phyloP scores from a whole-genome alignment of 106 monocot genomes.

The Dendrobium officinale region DNA sequence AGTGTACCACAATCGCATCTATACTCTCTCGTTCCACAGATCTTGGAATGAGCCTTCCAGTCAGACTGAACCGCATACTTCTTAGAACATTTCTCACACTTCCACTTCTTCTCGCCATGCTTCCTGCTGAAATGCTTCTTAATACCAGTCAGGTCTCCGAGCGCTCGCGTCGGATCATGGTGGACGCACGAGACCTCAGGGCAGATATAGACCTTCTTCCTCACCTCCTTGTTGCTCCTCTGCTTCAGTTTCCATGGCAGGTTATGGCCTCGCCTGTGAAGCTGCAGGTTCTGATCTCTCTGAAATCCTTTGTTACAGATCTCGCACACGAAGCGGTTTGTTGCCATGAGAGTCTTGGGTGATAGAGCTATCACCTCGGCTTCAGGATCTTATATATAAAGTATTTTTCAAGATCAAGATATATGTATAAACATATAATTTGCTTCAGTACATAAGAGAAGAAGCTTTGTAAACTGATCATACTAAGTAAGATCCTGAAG shows the following conservation, averaged over 20 bases:
- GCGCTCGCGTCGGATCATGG: conserved; percentile 63
- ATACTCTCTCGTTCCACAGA: conserved; percentile 92
- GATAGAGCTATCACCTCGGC: conserved; percentile 27
- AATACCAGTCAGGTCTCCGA: conserved; percentile 79
- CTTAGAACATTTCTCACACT: conserved; percentile 93
- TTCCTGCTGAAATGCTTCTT: conserved; percentile 90
- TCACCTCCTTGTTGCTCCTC: conserved; percentile 39
- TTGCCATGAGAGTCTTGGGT: conserved; percentile 27
- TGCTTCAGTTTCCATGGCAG: conserved; percentile 41
- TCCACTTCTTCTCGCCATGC: conserved; percentile 89
- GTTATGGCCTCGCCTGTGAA: conserved; percentile 30
- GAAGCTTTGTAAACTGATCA: too few relatives aligned
- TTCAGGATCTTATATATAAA: conserved; percentile 14
- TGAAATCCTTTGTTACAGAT: conserved; percentile 32
- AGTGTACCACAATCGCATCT: conserved; percentile 94
- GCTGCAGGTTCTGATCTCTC: conserved; percentile 29
- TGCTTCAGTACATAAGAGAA: background rate
- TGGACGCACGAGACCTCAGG: conserved; percentile 61
- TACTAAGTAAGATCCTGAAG: too few relatives aligned
- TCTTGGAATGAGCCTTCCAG: conserved; percentile 86
- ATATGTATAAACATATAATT: background rate
- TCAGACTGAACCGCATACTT: conserved; percentile 85
- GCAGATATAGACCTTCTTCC: conserved; percentile 78
- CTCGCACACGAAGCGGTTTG: conserved; percentile 29
- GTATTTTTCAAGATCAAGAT: background rate